These are phyloP conservation scores for Cladosporium sp. DNA, from an alignment of 2,329 filamentous ascomycete species.

Conservation along the genomic window DNA sequence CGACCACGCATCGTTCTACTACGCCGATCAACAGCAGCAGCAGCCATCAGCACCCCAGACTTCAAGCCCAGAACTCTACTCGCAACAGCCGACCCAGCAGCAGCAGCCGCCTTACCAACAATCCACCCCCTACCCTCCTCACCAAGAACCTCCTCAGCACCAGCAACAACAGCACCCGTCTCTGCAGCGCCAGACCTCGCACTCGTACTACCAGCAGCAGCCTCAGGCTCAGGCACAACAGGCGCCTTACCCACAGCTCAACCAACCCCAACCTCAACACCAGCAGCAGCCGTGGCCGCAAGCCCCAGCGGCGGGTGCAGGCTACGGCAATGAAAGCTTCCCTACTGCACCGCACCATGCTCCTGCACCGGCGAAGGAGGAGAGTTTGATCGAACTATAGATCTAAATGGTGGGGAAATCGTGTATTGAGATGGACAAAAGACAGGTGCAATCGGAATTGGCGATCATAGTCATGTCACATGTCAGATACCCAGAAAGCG, in stretches of 20 bases:
- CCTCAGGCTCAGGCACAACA: constrained; percentile 7
- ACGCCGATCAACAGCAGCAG: constrained; percentile 44
- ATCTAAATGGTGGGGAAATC: no score
- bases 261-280: constrained; percentile 13
- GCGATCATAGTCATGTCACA: no score
- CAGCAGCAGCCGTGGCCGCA: constrained; percentile 29
- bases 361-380: constrained; percentile 29
- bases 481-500: no score
- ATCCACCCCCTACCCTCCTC: constrained; percentile 19
- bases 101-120: constrained; percentile 21
- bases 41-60: constrained; percentile 21
- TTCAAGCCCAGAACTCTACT: constrained; percentile 29
- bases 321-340: constrained; percentile 33
- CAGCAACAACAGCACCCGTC: constrained; percentile 19
- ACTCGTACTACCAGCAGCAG: constrained; percentile 20
- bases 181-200: constrained; percentile 18
- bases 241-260: neutral
- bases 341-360: constrained; percentile 32
- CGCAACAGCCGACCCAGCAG: constrained; percentile 31
- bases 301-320: constrained; percentile 26
- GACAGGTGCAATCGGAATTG: no score
- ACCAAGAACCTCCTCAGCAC: constrained; percentile 18
- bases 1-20: constrained; percentile 57
- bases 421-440: constrained; percentile 11
- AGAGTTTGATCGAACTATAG: constrained; percentile 33